Evolutionary conservation across 352 stramenopile genomes (phyloP), one percentile per base, ranked within the genome.

Genomic region (Globisporangium viniferum): DNA sequence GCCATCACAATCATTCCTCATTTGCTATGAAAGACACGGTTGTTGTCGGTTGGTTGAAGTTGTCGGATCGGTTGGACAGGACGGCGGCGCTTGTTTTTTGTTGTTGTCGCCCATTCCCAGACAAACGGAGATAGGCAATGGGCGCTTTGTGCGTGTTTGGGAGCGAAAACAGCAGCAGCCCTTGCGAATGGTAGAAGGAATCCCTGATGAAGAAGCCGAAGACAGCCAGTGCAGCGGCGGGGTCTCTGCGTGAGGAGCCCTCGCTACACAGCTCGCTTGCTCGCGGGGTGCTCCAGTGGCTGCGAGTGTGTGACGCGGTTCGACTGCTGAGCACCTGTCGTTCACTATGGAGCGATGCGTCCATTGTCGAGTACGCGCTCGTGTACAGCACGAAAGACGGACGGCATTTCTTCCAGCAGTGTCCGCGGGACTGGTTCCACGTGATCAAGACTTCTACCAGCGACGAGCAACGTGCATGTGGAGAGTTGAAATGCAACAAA

Each of bases 391-490:
- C 60, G 6, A 44, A 56, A 6, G 60, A 66, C 18, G 60, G 60
- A 5, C 29, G 60, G 12, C 60, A 66, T 48, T 59, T 66, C 22
- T 66, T 66, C 49, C 60, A 66, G 60, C 60, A 31, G 2, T 66
- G 60, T n/a, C n/a, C 60, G 10, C 60, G 60, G 24, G 60, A 66
- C 15, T 66, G 60, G 60, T 59, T 66, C 31, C 60, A 58, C 33
- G 31, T 59, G 27, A 59, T 66, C 33, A 62, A 7, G 36, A 3
- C 57, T 27, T 15, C 29, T 33, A 31, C 10, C 18, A 39, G 36
- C 33, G 54, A 59, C 5, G 54, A 41, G 12, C 7, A 24, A 29
- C 33, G 27, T 14, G 27, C 36, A 6, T 9, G 24, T 59, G 27
- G 10, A 9, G 27, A 14, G 2, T 27, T 59, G 54, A 59, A 12